Base-by-base conservation (phyloP, 2,329 filamentous ascomycete species). In the Venturia oleaginea region DNA sequence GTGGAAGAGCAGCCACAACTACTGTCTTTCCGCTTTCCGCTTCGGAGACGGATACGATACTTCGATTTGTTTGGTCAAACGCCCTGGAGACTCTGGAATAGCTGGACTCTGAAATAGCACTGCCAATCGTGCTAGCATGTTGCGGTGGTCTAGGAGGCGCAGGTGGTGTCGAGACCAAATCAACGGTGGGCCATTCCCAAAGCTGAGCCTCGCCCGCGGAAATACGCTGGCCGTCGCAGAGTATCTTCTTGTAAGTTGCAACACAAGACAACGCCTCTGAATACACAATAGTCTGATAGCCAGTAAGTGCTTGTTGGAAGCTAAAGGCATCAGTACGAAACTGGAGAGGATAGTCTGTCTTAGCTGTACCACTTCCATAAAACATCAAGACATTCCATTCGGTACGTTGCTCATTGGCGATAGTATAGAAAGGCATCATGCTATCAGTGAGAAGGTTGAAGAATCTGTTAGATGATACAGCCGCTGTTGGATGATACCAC, bases 391-490 rank as follows among this genome's bases (percentile, higher is more conserved):
- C 30, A 60, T 37, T 40, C 11, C 30, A 37, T 38, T 40, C 32
- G 5, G n/a, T 34, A 5, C 34, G 4, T 10, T 19, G n/a, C 5
- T 17, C 37, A 22, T 4, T 24, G 11, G 62, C 37, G 15, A 64
- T 42, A 5, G 67, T 67, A 37, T 68, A 68, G 40, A 67, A 68
- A 11, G 69, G 67, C 13, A 67, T 66, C 10, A 70, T 42, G 51
- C 69, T 67, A 27, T 40, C 68, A 66, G 32, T 68, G 64, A 30
- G 67, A 65, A 61, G 67, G 67, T 30, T 67, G 66, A 54, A 67
- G 67, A 37, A 70, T n/a, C n/a, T n/a, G n/a, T n/a, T n/a, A n/a
- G n/a, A n/a, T n/a, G n/a, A n/a, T n/a, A n/a, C n/a, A n/a, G n/a
- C n/a, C n/a, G n/a, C n/a, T n/a, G n/a, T n/a, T n/a, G n/a, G n/a